These are phyloP conservation scores for Phytophthora europaea DNA, from an alignment of 352 stramenopile species.

Conservation along the genomic window DNA sequence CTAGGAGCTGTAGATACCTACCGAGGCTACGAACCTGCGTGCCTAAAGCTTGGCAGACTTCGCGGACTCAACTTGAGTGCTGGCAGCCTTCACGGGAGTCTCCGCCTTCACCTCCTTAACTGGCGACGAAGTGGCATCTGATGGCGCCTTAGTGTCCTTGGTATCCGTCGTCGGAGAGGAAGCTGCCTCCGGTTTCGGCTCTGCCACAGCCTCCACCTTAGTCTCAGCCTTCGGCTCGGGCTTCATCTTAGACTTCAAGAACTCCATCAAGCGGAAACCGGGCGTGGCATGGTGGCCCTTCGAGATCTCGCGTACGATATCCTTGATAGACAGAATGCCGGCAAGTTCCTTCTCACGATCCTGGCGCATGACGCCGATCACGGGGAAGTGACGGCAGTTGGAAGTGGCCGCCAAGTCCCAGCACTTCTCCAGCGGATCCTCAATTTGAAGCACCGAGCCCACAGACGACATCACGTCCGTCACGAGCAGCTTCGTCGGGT, in stretches of 20 bases:
- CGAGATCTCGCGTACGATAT: slow-evolving; percentile 88
- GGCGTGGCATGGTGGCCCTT: slow-evolving; percentile 78
- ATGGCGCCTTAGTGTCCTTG: slow-evolving; percentile 15
- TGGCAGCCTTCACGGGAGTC: slow-evolving; percentile 8
- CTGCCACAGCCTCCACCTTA: slow-evolving; percentile 18
- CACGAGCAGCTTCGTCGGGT: slow-evolving; percentile 60
- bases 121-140: slow-evolving; percentile 6
- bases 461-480: slow-evolving; percentile 75
- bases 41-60: slow-evolving; percentile 27
- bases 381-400: slow-evolving; percentile 86
- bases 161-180: slow-evolving; percentile 10
- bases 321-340: slow-evolving; percentile 87
- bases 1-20: slow-evolving; percentile 24
- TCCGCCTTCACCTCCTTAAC: slow-evolving; percentile 16
- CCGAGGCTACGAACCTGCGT: slow-evolving; percentile 5
- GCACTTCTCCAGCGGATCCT: slow-evolving; percentile 85
- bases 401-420: slow-evolving; percentile 74
- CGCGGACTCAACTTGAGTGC: slow-evolving; percentile 14
- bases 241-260: slow-evolving; percentile 85
- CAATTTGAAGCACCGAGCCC: slow-evolving; percentile 70
- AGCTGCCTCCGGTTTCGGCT: slow-evolving; percentile 26
- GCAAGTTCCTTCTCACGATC: slow-evolving; percentile 85
- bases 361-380: slow-evolving; percentile 79
- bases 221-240: slow-evolving; percentile 42
- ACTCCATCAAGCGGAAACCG: slow-evolving; percentile 87